Base-by-base conservation (phyloP, 2,329 filamentous ascomycete genomes). In the Xenoacremonium recifei region DNA sequence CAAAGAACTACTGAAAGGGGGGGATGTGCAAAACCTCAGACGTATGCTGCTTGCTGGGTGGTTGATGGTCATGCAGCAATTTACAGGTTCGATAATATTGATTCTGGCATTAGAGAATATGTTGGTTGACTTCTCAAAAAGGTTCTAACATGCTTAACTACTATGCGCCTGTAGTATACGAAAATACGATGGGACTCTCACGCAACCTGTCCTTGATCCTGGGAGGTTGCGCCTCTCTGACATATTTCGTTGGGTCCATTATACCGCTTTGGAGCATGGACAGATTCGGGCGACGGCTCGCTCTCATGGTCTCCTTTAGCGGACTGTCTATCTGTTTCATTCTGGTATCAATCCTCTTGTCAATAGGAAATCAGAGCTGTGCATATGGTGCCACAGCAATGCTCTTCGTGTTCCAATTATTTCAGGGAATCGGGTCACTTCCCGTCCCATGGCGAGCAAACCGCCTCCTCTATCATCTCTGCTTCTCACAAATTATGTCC, bases 201-300 rank as follows among this genome's bases (percentile, higher is more conserved):
- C 23, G 23, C 13, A 27, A 27, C 13, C 7, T 27, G 23, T 27
- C 23, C 23, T 13, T 27, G 23, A 27, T 27, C 23, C 13, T 27
- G 23, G 23, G 23, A 7, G 23, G 23, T 27, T 27, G 23, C 23
- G 13, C 23, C 13, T 27, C 23, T 27, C 13, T 27, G 23, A 27
- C 23, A 27, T 27, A 27, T 27, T 27, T 27, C 9, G 23, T 27
- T 27, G 23, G 23, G 9, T 27, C 23, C 9, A 13, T 21, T 21
- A n/a, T 21, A 17, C 16, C 16, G 34, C 10, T 36, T 7, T 36
- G 34, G 20, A 36, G 6, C 34, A 41, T 41, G 39, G 39, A 41
- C 42, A 54, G 62, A 2, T 66, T 69, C 21, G 69, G 23, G 7
- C 23, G 23, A 13, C 7, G 23, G 13, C 23, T 27, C 13, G 7